Percentiles rank a stretch among this genome's conserved stretches.
Conservation (phyloP, 352 stramenopile species). For the Pythium guiyangense region DNA sequence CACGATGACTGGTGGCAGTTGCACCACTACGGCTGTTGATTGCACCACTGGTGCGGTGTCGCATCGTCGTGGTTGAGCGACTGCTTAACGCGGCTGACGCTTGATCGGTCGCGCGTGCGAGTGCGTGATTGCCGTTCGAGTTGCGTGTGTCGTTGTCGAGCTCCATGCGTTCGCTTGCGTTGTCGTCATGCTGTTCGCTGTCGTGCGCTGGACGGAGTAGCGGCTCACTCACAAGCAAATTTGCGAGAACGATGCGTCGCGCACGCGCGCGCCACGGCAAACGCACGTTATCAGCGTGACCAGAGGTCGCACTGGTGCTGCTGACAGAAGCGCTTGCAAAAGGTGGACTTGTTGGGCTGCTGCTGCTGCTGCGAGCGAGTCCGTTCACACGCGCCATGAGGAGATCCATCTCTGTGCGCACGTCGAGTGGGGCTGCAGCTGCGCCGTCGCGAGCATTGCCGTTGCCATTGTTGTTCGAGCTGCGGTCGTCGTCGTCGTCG, state of each 20-base stretch:
- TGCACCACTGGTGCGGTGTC: too few species aligned
- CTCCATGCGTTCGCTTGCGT: not conserved
- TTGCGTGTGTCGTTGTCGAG: not conserved
- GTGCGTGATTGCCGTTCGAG: too few species aligned
- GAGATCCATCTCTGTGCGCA: conserved; percentile 1
- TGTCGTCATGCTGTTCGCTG: not conserved
- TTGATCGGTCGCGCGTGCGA: too few species aligned
- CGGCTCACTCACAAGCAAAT: conserved; percentile 3
- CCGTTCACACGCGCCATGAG: not conserved
- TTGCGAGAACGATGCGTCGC: not conserved
- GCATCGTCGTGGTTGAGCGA: too few species aligned
- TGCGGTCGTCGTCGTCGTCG: conserved; percentile 1
- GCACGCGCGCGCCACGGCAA: conserved; percentile 8
- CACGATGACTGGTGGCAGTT: too few species aligned
- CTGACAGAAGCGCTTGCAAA: too few species aligned
- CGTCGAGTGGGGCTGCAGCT: not conserved
- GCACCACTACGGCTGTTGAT: too few species aligned
- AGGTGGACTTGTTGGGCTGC: too few species aligned
- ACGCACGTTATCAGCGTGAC: conserved; percentile 15
- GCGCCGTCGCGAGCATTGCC: not conserved
- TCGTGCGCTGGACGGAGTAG: not conserved
- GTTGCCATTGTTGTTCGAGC: not conserved
- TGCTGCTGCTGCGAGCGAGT: too few species aligned
- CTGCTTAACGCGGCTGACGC: too few species aligned
- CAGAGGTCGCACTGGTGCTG: conserved; percentile 14